These are phyloP conservation scores for Alternaria dauci DNA, from an alignment of 2,329 filamentous ascomycete species.

Conservation along the genomic window DNA sequence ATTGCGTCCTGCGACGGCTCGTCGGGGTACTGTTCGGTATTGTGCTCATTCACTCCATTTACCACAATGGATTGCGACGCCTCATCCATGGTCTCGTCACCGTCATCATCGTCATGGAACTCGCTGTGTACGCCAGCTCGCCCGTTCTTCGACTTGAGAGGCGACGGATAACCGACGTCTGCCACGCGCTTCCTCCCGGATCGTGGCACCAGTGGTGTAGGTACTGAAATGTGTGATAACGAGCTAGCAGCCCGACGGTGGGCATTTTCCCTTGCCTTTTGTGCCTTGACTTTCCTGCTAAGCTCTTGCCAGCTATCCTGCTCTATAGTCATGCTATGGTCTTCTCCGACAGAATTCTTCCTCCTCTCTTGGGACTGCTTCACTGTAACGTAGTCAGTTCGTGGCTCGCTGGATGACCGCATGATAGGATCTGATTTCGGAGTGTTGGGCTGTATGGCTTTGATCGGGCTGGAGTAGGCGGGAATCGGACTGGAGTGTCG, in stretches of 20 bases:
- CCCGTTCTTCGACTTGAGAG: conserved; percentile 21
- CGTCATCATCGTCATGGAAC: conserved; percentile 30
- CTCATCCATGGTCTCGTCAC: conserved; percentile 35
- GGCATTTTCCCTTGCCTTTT: conserved; percentile 29
- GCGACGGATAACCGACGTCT: conserved; percentile 38
- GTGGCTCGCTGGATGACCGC: conserved; percentile 52
- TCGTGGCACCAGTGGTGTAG: conserved; percentile 24
- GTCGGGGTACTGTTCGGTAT: conserved; percentile 43
- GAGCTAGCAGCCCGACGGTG: conserved; percentile 35
- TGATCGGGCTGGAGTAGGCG: conserved; percentile 52
- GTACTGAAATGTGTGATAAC: conserved; percentile 41
- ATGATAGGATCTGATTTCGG: conserved; percentile 33
- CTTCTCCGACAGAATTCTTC: conserved; percentile 28
- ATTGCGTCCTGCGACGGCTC: conserved; percentile 38
- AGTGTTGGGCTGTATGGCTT: conserved; percentile 28
- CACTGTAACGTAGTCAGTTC: conserved; percentile 55
- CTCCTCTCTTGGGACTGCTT: conserved; percentile 55
- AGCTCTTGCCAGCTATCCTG: conserved; percentile 46
- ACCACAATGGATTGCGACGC: conserved; percentile 21
- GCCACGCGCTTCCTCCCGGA: conserved; percentile 24
- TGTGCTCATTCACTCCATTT: conserved; percentile 23
- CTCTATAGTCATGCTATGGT: conserved; percentile 21
- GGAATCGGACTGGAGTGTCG: conserved; percentile 50
- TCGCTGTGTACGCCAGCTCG: conserved; percentile 11
- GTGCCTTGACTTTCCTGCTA: conserved; percentile 27